A percentile compares a stretch with the other conserved stretches of the same genome.
These are phyloP conservation scores for Boletus bicolor DNA, from an alignment of 768 basidiomycete genomes.

Conservation along the genomic window DNA sequence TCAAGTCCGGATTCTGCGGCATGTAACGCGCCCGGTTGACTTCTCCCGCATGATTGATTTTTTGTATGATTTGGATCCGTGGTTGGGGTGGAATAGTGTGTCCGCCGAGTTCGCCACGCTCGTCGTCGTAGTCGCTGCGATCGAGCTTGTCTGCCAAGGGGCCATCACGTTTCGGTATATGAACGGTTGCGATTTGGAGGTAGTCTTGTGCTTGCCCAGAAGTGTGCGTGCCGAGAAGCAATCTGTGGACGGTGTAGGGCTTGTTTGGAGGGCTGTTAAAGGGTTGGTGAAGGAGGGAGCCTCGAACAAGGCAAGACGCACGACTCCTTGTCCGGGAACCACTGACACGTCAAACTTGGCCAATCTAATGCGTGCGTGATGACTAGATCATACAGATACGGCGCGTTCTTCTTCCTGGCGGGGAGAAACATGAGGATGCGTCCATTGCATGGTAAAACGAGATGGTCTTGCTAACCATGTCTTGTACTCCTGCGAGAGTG, in stretches of 20 bases:
- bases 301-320: constrained; percentile 38
- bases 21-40: constrained; percentile 98
- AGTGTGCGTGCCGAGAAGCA: constrained; percentile 96
- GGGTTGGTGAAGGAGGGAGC: not conserved
- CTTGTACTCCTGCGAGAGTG: constrained; percentile 67
- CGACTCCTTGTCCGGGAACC: constrained; percentile 98
- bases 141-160: constrained; percentile 74
- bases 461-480: constrained; percentile 55
- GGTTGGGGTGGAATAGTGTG: constrained; percentile 83
- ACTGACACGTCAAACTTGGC: constrained; percentile 97
- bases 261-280: constrained; percentile 75
- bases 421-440: not conserved
- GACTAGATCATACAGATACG: constrained; percentile 95
- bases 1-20: constrained; percentile 97
- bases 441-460: not conserved
- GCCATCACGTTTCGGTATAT: constrained; percentile 81
- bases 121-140: constrained; percentile 81
- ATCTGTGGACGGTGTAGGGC: constrained; percentile 91
- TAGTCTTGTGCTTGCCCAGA: constrained; percentile 93
- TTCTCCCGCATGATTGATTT: constrained; percentile 93
- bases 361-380: constrained; percentile 98
- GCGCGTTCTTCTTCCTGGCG: constrained; percentile 91
- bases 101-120: constrained; percentile 91
- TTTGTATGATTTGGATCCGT: constrained; percentile 85
- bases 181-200: constrained; percentile 92